Percentiles rank a stretch among this genome's conserved stretches.
Conservation (phyloP, 768 basidiomycete species). For the Pholiota microspora region DNA sequence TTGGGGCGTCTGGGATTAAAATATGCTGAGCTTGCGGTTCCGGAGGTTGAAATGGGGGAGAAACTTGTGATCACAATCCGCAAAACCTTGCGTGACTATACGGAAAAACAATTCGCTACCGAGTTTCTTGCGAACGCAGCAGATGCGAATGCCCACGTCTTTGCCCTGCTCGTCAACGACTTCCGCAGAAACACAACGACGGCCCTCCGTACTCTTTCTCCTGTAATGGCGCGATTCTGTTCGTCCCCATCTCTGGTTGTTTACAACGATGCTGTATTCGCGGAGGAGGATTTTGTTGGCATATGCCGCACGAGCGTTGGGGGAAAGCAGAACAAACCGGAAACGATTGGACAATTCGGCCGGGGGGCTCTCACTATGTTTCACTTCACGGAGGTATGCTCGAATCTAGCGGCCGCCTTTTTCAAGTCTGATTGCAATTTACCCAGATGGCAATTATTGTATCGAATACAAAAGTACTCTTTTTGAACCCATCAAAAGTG, state of each 20-base stretch:
- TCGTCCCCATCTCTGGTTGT: conserved; percentile 38
- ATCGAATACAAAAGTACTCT: conserved; percentile 30
- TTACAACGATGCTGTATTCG: conserved; percentile 42
- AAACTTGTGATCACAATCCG: conserved; percentile 40
- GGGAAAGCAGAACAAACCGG: conserved; percentile 34
- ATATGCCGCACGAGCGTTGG: conserved; percentile 44
- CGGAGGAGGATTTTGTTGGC: conserved; percentile 41
- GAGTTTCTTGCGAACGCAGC: conserved; percentile 51
- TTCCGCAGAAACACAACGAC: neutral
- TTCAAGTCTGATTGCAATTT: neutral
- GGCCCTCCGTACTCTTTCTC: conserved; percentile 22
- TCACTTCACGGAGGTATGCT: conserved; percentile 48
- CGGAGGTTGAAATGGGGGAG: conserved; percentile 42
- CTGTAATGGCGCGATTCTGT: conserved; percentile 33
- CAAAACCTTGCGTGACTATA: conserved; percentile 40
- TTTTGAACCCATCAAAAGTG: conserved; percentile 44
- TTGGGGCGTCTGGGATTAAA: conserved; percentile 34
- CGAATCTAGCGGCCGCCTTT: neutral
- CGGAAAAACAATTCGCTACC: conserved; percentile 38
- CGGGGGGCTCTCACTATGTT: conserved; percentile 52
- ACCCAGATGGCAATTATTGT: conserved; percentile 31
- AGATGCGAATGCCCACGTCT: no score
- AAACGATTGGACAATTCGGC: conserved; percentile 52
- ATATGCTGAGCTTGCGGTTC: conserved; percentile 23
- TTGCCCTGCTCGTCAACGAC: conserved; percentile 39